Conservation (phyloP, 176 grass and related monocot genomes). For the Phragmites australis region DNA sequence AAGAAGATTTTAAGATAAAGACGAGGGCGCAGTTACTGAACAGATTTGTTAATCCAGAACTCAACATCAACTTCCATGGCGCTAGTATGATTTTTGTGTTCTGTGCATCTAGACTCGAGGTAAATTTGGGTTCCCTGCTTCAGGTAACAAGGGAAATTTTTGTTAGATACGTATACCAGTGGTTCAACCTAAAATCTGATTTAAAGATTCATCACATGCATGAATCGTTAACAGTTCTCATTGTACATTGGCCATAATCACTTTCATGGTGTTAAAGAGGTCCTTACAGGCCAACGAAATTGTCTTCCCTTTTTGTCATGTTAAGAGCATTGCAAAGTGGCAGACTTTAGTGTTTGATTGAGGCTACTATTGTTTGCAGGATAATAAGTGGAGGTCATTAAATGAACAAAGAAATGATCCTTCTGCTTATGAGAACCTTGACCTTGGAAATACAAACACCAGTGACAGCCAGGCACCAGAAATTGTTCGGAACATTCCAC, state of each 20-base stretch:
- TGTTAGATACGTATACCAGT: neutral
- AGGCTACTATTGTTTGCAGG: conserved; percentile 46
- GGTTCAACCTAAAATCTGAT: conserved; percentile 6
- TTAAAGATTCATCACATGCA: neutral
- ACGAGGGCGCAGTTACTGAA: neutral
- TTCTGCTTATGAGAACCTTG: conserved; percentile 47
- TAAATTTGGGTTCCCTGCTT: neutral
- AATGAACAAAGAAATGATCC: conserved; percentile 63
- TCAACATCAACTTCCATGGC: neutral
- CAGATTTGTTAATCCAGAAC: neutral
- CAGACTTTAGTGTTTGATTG: conserved; percentile 3
- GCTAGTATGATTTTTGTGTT: neutral
- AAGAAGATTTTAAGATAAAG: neutral
- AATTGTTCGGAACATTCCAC: conserved; percentile 74
- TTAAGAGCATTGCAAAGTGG: neutral
- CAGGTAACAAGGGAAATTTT: neutral
- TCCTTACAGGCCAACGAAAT: neutral
- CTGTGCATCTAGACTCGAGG: neutral
- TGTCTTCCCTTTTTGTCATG: neutral
- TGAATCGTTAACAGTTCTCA: neutral
- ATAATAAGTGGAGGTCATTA: conserved; percentile 67
- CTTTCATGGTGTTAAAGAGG: neutral
- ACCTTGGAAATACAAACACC: conserved; percentile 37
- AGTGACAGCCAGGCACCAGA: conserved; percentile 32
- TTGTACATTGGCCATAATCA: neutral